Evolutionary conservation across 225 moss, liverwort and hornwort genomes (phyloP), one percentile per base, ranked within the genome.

Genomic region (Thuidium tamariscinum): DNA sequence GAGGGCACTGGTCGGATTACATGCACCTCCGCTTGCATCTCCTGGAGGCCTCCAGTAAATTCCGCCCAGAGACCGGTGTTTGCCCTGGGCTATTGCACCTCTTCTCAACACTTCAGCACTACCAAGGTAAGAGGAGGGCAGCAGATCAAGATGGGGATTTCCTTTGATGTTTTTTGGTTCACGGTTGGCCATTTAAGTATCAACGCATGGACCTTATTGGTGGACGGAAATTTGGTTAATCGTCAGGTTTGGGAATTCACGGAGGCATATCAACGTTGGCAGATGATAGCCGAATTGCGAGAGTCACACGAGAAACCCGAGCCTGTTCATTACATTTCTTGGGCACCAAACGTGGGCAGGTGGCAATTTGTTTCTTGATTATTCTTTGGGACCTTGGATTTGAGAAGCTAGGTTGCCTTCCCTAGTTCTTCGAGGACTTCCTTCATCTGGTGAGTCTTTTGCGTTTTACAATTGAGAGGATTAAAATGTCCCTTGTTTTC

Each of bases 301-400:
- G 94, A 93, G 66, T 91, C 95, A 36, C 93, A 93, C 61, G 94
- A 93, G 75, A 95, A 96, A 61, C 90, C 92, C 23, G 97, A 97
- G 84, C 85, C 94, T 79, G 93, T 99, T 34, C 93, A 96, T 89
- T 93, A 95, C 85, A 92, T 99, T 32, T 95, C 99, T 30, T 99
- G 99, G 99, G 99, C 99, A 84, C 95, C 97, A 77, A 97, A 99
- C 49, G 92, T 99, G 66, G 99, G 97, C 91, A 96, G 97, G 97
- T 97, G 55, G 80, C 36, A 60, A 55, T 49, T 26, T 81, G 39
- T 70, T 88, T 68, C 85, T 44, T 34, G 44, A 37, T 81, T 79
- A 63, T 80, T 77, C 84, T 82, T 68, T 79, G 57, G 72, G 82
- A 85, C 52, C 46, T 68, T 79, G 75, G 46, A 88, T 89, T 86